A percentile compares a stretch with the other conserved stretches of the same genome.
These are phyloP conservation scores for Hibiscus syriacus DNA, from an alignment of 345 rosid genomes.

Conservation along the genomic window DNA sequence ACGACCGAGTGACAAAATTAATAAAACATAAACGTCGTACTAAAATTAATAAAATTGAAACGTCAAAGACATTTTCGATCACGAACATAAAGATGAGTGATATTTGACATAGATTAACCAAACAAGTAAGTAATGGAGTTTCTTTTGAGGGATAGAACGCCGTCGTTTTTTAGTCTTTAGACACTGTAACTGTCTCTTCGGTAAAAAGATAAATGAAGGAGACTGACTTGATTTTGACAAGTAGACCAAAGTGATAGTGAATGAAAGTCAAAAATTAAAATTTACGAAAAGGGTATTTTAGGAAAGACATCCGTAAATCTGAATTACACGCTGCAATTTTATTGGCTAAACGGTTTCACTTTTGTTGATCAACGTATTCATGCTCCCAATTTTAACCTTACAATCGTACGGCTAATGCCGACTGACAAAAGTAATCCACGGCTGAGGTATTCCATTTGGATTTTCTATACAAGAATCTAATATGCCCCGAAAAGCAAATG, in stretches of 20 bases:
- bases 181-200: neutral
- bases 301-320: neutral
- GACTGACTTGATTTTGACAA: neutral
- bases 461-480: neutral
- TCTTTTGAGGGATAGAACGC: neutral
- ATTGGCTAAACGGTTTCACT: conserved; percentile 1
- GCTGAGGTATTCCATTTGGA: neutral
- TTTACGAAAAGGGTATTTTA: neutral
- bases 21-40: too few species aligned
- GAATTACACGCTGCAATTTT: neutral
- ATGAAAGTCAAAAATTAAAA: neutral
- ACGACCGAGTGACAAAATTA: too few species aligned
- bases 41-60: too few species aligned
- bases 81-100: too few species aligned
- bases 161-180: neutral
- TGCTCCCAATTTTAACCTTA: neutral
- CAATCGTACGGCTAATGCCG: neutral
- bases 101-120: too few species aligned
- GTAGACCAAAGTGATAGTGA: neutral
- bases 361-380: neutral
- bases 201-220: neutral
- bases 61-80: too few species aligned
- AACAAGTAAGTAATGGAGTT: neutral
- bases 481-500: conserved; percentile 1
- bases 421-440: neutral